Conservation (phyloP, 75 land plant genomes). For the Pinus albicaulis region DNA sequence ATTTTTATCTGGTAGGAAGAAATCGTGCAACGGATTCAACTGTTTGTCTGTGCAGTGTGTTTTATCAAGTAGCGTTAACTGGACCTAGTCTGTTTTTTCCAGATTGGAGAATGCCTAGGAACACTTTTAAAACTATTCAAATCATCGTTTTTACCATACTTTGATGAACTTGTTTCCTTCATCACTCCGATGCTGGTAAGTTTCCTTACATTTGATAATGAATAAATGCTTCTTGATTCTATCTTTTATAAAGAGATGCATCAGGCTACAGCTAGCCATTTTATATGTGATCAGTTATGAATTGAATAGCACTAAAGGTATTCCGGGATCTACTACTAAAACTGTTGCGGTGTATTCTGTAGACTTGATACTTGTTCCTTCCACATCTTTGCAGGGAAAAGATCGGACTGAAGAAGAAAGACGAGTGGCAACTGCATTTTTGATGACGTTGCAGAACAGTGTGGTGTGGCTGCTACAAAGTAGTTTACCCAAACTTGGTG, state of each 20-base stretch:
- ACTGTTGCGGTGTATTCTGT: not conserved
- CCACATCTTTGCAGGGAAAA: slow-evolving; percentile 20
- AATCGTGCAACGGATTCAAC: not conserved
- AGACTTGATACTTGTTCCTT: not conserved
- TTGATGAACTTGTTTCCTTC: slow-evolving; percentile 46
- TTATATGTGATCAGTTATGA: not conserved
- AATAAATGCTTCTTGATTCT: slow-evolving; percentile 1
- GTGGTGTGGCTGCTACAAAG: slow-evolving; percentile 45
- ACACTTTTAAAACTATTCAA: slow-evolving; percentile 46
- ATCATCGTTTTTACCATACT: slow-evolving; percentile 32
- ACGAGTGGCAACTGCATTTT: slow-evolving; percentile 57
- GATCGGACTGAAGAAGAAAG: slow-evolving; percentile 42
- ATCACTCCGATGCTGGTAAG: slow-evolving; percentile 54
- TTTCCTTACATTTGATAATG: not conserved
- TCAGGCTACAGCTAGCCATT: not conserved
- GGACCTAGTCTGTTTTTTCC: not conserved
- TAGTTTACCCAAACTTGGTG: slow-evolving; percentile 6
- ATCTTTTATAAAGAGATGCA: not conserved
- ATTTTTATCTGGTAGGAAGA: not conserved
- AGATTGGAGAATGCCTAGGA: slow-evolving; percentile 56
- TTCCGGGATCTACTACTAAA: not conserved
- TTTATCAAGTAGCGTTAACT: not conserved
- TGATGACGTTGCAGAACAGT: slow-evolving; percentile 58
- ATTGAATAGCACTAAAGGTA: not conserved
- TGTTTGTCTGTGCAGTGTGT: not conserved